Evolutionary conservation across 2,329 filamentous ascomycete species (phyloP), one percentile per base, ranked within the genome.

Genomic region (Aschersonia sp.): DNA sequence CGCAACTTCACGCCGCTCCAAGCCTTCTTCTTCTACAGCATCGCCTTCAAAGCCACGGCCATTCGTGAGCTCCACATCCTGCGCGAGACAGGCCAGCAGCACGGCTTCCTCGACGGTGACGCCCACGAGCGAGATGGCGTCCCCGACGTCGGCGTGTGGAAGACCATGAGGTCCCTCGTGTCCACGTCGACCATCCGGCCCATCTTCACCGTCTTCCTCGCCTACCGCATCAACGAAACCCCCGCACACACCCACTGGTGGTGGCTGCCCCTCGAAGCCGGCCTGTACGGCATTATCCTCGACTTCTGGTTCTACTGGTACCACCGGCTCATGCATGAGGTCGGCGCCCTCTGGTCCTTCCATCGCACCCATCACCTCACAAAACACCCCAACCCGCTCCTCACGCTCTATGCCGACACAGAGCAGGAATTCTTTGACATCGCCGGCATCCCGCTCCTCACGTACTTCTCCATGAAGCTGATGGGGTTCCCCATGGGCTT

Each of bases 381-480:
- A 1, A 46, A 46, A 32, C 45, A 46, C 32, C 45, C 45, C 3
- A 46, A 46, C 29, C 31, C 45, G 31, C 20, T 46, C 5, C 32
- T 46, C 67, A 70, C 48, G 66, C 69, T 64, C 3, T 70, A 69
- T 53, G 65, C 67, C 40, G 67, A 70, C 45, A 47, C 52, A 9
- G 67, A 66, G 49, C 67, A 70, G 47, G 65, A 69, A 46, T 53
- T 69, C 5, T 62, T 67, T 49, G 66, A 70, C 45, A 66, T 69
- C 38, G 64, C 59, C 4, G 63, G 62, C 9, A 61, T 70, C 6
- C 67, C 67, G 0, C 50, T 68, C 28, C 49, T 67, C 47, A 61
- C 66, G 3, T 70, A 63, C 51, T 55, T 58, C 35, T 62, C 57
- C 1, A 50, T 70, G 44, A 63, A 59, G 46, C 5, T 51, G 6